Evolutionary conservation across 352 stramenopile species (phyloP).

Genomic region (Vaucheria bursata): DNA sequence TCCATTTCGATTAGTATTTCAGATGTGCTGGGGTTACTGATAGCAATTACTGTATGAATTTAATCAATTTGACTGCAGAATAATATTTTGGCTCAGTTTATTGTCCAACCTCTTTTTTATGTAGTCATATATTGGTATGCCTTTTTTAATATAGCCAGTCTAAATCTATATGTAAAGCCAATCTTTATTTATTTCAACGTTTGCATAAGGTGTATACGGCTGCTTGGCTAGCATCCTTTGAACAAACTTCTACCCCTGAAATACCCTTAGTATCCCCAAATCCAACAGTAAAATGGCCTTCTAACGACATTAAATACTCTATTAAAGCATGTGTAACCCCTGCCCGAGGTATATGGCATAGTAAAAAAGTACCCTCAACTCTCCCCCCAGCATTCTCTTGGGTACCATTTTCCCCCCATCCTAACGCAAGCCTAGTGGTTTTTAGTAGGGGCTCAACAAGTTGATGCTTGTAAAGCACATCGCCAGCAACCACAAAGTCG

Average conservation of each 20-base stretch:
- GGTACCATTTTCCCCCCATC: background rate
- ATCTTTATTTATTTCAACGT: too few species aligned
- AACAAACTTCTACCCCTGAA: background rate
- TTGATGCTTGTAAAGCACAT: conserved; percentile 66
- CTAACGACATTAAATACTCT: conserved; percentile 39
- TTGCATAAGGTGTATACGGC: too few species aligned
- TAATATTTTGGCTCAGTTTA: too few species aligned
- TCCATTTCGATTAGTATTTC: too few species aligned
- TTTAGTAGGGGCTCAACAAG: conserved; percentile 59
- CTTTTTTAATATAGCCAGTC: too few species aligned
- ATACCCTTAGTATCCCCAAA: background rate
- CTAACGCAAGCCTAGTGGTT: conserved; percentile 54
- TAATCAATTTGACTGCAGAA: too few species aligned
- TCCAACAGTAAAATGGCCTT: background rate
- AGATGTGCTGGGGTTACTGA: too few species aligned
- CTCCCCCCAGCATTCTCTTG: background rate
- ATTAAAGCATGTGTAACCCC: conserved; percentile 61
- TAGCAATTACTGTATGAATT: too few species aligned
- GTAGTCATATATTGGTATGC: too few species aligned
- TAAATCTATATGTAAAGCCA: too few species aligned
- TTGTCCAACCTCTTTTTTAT: too few species aligned
- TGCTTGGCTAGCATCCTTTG: too few species aligned
- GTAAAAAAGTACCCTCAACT: conserved; percentile 26
- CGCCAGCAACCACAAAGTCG: conserved; percentile 60
- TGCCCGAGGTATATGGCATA: conserved; percentile 65